Evolutionary conservation across 2,329 filamentous ascomycete genomes (phyloP).

Genomic region (Pestalotiopsis sp.): DNA sequence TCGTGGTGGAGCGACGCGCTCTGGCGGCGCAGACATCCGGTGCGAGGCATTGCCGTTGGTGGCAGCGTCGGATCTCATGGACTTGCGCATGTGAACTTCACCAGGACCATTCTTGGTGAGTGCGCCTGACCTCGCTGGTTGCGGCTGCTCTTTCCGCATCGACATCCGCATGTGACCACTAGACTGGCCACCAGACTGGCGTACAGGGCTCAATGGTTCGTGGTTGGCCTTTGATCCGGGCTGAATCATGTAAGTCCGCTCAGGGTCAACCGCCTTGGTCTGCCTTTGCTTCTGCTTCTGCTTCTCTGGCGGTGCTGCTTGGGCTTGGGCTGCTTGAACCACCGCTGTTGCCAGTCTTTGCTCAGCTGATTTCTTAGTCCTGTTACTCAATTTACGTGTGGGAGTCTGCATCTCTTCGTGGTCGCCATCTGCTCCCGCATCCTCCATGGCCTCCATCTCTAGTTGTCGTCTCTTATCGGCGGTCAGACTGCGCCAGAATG

Average conservation of each 20-base stretch:
- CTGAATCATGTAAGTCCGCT: conserved; percentile 21
- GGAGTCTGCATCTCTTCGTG: conserved; percentile 34
- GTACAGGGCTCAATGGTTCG: conserved; percentile 16
- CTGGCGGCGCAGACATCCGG: conserved; percentile 12
- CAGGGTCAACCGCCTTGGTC: conserved; percentile 12
- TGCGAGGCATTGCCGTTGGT: conserved; percentile 12
- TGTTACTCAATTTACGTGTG: conserved; percentile 29
- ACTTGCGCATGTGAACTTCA: conserved; percentile 1
- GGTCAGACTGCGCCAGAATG: conserved; percentile 69
- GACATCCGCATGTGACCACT: conserved; percentile 29
- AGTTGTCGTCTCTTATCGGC: conserved; percentile 63
- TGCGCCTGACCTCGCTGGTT: background rate
- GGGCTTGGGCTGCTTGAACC: conserved; percentile 12
- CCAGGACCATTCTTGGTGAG: background rate
- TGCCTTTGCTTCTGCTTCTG: conserved; percentile 30
- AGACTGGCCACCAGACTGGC: conserved; percentile 10
- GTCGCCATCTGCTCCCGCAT: conserved; percentile 49
- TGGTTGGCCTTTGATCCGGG: conserved; percentile 29
- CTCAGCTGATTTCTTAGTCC: conserved; percentile 40
- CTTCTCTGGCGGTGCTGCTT: conserved; percentile 8
- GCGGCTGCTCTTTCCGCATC: conserved; percentile 13
- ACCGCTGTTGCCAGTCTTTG: conserved; percentile 25
- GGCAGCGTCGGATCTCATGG: conserved; percentile 16
- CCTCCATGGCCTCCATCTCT: conserved; percentile 56
- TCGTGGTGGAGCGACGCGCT: conserved; percentile 12